Percentiles rank a stretch among this genome's conserved stretches.
These are phyloP conservation scores for Glycine soja DNA, from an alignment of 306 rosid species.

Conservation along the genomic window DNA sequence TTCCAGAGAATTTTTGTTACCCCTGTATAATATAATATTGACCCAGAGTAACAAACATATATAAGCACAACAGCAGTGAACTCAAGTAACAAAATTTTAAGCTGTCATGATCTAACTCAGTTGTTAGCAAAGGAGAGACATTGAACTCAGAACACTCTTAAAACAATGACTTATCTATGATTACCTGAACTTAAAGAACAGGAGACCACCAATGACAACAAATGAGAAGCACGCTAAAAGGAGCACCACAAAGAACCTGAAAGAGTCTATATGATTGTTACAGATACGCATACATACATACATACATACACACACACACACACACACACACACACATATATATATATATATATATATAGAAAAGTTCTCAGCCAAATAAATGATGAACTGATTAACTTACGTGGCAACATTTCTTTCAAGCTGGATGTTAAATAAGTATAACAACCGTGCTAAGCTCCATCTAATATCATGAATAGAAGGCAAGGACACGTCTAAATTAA, in stretches of 20 bases:
- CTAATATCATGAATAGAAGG: constrained; percentile 75
- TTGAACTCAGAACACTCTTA: constrained; percentile 26
- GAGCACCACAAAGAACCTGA: constrained; percentile 89
- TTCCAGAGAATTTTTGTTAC: constrained; percentile 69
- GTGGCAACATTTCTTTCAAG: constrained; percentile 92
- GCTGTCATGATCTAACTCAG: constrained; percentile 2
- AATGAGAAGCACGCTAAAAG: constrained; percentile 83
- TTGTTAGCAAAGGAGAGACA: constrained; percentile 36
- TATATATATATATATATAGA: constrained; percentile 11
- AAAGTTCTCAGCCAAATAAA: constrained; percentile 33
- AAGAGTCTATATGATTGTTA: constrained; percentile 46
- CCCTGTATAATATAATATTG: constrained; percentile 49
- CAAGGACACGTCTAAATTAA: constrained; percentile 75
- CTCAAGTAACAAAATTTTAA: constrained; percentile 23
- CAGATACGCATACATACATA: background rate
- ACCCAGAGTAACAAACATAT: constrained; percentile 44
- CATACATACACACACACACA: too few species aligned
- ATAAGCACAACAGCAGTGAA: constrained; percentile 30
- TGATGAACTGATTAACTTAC: constrained; percentile 66
- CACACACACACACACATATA: too few species aligned
- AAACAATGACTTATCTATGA: constrained; percentile 42
- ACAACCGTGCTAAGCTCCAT: constrained; percentile 78
- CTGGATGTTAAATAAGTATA: constrained; percentile 83
- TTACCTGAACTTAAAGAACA: constrained; percentile 91
- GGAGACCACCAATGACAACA: constrained; percentile 81